Evolutionary conservation across 192 early-diverging fungal species (phyloP).

Genomic region (Ambispora gerdemannii): DNA sequence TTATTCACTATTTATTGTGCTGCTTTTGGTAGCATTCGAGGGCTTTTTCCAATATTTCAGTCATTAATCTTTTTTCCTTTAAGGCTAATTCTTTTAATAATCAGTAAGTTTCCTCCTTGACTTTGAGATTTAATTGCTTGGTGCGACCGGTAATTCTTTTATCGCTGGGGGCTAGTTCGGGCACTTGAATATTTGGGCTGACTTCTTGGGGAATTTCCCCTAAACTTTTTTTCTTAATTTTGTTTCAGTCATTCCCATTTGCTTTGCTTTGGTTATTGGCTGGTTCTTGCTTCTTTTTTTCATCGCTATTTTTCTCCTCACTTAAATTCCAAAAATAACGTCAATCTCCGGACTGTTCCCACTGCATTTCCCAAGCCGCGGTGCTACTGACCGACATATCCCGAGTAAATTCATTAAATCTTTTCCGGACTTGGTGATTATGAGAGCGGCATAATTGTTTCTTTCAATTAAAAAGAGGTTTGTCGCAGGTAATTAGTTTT

Average conservation of each 20-base stretch:
- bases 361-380: not conserved
- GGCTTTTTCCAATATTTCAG: slow-evolving; percentile 10
- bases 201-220: not conserved
- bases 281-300: too few relatives aligned
- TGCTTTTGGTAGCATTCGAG: not conserved
- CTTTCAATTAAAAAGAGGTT: not conserved
- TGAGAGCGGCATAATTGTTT: not conserved
- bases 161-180: not conserved
- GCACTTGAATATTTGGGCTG: not conserved
- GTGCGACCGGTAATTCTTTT: not conserved
- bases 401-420: not conserved
- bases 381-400: not conserved
- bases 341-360: not conserved
- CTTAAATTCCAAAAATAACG: not conserved
- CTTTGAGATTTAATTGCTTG: not conserved
- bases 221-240: too few relatives aligned
- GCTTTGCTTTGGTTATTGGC: too few relatives aligned
- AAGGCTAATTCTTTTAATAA: not conserved
- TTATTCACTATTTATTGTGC: too few relatives aligned
- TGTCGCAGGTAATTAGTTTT: too few relatives aligned
- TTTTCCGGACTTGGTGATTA: not conserved
- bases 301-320: not conserved
- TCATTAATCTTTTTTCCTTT: slow-evolving; percentile 11
- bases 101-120: not conserved
- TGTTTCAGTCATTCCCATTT: too few relatives aligned